Conservation (phyloP, 441 rosid species). For the Flueggea neowawraea region DNA sequence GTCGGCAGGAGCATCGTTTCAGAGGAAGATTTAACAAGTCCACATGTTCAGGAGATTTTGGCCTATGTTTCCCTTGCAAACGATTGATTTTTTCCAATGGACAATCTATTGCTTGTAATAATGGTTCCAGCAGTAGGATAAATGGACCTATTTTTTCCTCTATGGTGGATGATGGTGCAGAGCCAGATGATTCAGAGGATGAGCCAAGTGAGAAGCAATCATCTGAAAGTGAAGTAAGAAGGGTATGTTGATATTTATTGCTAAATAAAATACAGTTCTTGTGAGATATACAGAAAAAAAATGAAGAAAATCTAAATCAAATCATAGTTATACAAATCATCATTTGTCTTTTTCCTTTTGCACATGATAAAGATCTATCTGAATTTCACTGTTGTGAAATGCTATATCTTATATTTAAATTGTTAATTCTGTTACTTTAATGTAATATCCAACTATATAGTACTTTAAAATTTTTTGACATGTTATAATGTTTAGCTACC, state of each 20-base stretch:
- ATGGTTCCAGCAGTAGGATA: slow-evolving; percentile 24
- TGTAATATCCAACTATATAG: too few relatives aligned
- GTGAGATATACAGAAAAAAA: too few relatives aligned
- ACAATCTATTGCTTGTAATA: slow-evolving; percentile 21
- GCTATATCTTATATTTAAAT: too few relatives aligned
- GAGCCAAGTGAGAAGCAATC: slow-evolving; percentile 33
- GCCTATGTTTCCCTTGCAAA: slow-evolving; percentile 28
- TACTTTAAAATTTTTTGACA: too few relatives aligned
- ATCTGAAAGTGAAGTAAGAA: slow-evolving; percentile 26
- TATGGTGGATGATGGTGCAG: slow-evolving; percentile 43
- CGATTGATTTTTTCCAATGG: slow-evolving; percentile 26
- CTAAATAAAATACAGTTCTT: not conserved
- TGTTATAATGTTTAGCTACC: not conserved
- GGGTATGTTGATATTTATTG: slow-evolving; percentile 26
- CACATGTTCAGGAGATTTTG: slow-evolving; percentile 29
- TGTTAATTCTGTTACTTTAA: too few relatives aligned
- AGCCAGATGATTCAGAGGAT: slow-evolving; percentile 39
- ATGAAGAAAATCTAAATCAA: too few relatives aligned
- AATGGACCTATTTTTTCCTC: slow-evolving; percentile 37
- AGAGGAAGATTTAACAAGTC: slow-evolving; percentile 34
- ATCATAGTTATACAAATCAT: too few relatives aligned
- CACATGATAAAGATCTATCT: too few relatives aligned
- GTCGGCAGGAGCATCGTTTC: slow-evolving; percentile 29
- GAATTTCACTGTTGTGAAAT: too few relatives aligned
- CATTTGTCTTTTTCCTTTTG: too few relatives aligned